These are phyloP conservation scores for Macrophomina pseudophaseolina DNA, from an alignment of 2,329 filamentous ascomycete genomes.

Conservation along the genomic window DNA sequence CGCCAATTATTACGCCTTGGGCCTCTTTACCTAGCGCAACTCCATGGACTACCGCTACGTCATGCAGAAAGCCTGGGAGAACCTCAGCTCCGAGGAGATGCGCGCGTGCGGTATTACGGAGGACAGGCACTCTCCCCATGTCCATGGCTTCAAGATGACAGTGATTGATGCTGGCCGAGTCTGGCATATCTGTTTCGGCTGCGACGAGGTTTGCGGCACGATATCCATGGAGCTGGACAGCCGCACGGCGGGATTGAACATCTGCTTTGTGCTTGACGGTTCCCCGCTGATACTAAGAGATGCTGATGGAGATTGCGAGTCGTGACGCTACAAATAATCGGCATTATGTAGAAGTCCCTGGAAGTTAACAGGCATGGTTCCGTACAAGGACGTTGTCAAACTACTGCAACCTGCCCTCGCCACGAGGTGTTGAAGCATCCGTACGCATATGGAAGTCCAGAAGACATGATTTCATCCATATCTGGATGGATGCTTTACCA, in stretches of 20 bases:
- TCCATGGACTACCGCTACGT: conserved; percentile 8
- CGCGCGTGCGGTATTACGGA: not conserved
- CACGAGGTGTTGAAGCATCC: too few relatives aligned
- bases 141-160: not conserved
- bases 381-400: too few relatives aligned
- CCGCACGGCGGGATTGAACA: not conserved
- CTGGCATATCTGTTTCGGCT: conserved; percentile 3
- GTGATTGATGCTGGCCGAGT: not conserved
- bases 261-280: not conserved
- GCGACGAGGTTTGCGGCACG: conserved; percentile 13
- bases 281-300: not conserved
- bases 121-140: not conserved
- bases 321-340: too few relatives aligned
- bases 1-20: not conserved
- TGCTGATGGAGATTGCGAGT: not conserved
- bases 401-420: too few relatives aligned
- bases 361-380: too few relatives aligned
- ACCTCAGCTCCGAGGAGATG: conserved; percentile 3
- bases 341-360: too few relatives aligned
- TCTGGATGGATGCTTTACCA: too few relatives aligned
- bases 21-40: conserved; percentile 6
- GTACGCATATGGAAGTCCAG: too few relatives aligned
- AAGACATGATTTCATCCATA: too few relatives aligned
- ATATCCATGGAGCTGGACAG: too few relatives aligned
- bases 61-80: not conserved